These are phyloP conservation scores for Solanum chaucha DNA, from an alignment of 257 asterid genomes.

Conservation along the genomic window DNA sequence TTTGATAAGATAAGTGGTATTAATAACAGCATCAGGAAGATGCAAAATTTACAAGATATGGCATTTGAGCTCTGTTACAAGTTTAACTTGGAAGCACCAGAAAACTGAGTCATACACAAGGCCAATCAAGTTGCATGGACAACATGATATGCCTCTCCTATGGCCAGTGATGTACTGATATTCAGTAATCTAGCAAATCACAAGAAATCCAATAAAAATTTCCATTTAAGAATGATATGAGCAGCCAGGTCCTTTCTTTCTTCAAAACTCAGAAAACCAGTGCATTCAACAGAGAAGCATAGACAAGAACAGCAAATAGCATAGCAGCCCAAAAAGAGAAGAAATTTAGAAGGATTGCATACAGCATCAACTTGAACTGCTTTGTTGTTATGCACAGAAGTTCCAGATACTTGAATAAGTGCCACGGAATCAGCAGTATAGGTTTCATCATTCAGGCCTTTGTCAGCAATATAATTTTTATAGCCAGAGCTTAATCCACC, in stretches of 20 bases:
- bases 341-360: slow-evolving; percentile 9
- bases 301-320: neutral
- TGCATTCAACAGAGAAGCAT: neutral
- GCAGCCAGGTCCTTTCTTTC: neutral
- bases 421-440: slow-evolving; percentile 79
- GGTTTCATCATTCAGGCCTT: slow-evolving; percentile 96
- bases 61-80: neutral
- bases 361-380: slow-evolving; percentile 96
- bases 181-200: neutral
- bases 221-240: neutral
- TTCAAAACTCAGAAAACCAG: neutral
- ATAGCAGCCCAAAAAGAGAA: neutral
- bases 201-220: neutral
- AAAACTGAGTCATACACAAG: neutral
- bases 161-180: neutral
- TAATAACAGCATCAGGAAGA: too few species aligned
- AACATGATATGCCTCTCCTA: neutral
- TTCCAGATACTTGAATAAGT: slow-evolving; percentile 76
- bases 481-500: slow-evolving; percentile 95
- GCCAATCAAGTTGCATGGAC: neutral
- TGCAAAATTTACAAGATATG: too few species aligned
- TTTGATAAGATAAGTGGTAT: too few species aligned
- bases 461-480: slow-evolving; percentile 76
- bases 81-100: neutral
- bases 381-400: slow-evolving; percentile 64